Percentiles rank a stretch among this genome's conserved stretches.
Conservation (phyloP, 2,329 filamentous ascomycete genomes). For the Mariannaea sp. region DNA sequence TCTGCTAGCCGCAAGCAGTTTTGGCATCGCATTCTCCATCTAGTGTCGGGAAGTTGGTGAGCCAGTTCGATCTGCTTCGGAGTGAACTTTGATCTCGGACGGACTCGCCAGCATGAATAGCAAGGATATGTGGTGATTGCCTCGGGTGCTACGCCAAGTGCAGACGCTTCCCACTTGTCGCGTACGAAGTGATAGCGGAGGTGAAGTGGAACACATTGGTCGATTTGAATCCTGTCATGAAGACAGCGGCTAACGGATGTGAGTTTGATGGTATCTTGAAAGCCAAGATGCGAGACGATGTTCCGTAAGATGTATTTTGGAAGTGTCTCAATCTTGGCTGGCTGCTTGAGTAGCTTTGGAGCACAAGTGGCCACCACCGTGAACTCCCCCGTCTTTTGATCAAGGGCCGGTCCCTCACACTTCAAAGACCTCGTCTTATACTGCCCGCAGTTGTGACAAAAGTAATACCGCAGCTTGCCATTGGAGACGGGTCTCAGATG, state of each 20-base stretch:
- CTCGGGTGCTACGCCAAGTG: neutral
- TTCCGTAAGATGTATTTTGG: slow-evolving; percentile 20
- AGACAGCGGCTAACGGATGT: slow-evolving; percentile 7
- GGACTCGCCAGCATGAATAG: slow-evolving; percentile 24
- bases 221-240: slow-evolving; percentile 11
- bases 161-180: slow-evolving; percentile 18
- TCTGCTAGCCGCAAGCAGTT: slow-evolving; percentile 16
- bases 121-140: slow-evolving; percentile 15
- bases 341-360: neutral
- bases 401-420: slow-evolving; percentile 11
- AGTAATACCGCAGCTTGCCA: slow-evolving; percentile 25
- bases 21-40: slow-evolving; percentile 27
- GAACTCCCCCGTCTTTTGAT: neutral
- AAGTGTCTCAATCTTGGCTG: slow-evolving; percentile 14
- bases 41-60: neutral
- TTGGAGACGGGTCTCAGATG: slow-evolving; percentile 15
- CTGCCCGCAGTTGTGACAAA: slow-evolving; percentile 29
- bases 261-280: slow-evolving; percentile 15
- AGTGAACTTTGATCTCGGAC: slow-evolving; percentile 14
- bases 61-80: neutral
- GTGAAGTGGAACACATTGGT: slow-evolving; percentile 21
- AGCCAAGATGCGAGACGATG: slow-evolving; percentile 15
- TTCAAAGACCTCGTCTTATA: slow-evolving; percentile 21
- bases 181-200: slow-evolving; percentile 17
- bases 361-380: neutral